Percentiles rank a stretch among this genome's conserved stretches.
Conservation (phyloP, 495 filamentous ascomycete species). For the Haplographium delicatum region DNA sequence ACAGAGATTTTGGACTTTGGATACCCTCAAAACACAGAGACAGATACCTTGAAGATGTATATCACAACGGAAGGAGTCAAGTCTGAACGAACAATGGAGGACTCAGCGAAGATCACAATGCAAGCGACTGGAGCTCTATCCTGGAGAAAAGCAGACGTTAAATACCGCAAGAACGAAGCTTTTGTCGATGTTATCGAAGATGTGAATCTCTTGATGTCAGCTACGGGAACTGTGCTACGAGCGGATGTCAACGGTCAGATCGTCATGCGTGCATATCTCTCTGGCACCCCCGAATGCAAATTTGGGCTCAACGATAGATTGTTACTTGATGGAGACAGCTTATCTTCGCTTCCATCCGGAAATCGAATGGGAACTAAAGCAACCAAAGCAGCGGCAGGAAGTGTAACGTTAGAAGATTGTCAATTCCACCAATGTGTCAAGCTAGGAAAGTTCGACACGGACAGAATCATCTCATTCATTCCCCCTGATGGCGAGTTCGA, state of each 20-base stretch:
- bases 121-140: constrained; percentile 96
- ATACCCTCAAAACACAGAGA: constrained; percentile 98
- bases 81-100: constrained; percentile 84
- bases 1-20: constrained; percentile 98
- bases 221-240: constrained; percentile 87
- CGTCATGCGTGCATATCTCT: constrained; percentile 97
- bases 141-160: constrained; percentile 94
- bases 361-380: constrained; percentile 73
- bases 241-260: constrained; percentile 98
- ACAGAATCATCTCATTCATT: constrained; percentile 96
- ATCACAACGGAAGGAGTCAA: constrained; percentile 99
- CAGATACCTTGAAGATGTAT: constrained; percentile 99
- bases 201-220: constrained; percentile 97
- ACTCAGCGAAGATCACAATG: constrained; percentile 97
- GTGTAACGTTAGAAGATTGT: constrained; percentile 95
- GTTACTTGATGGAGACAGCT: constrained; percentile 73
- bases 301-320: constrained; percentile 98
- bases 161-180: constrained; percentile 98
- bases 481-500: constrained; percentile 99
- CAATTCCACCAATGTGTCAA: constrained; percentile 99
- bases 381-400: constrained; percentile 91
- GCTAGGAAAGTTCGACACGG: constrained; percentile 92
- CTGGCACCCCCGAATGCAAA: constrained; percentile 97
- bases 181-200: constrained; percentile 99
- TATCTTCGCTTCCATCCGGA: constrained; percentile 59